These are phyloP conservation scores for Salix brachista DNA, from an alignment of 345 rosid species.

Conservation along the genomic window DNA sequence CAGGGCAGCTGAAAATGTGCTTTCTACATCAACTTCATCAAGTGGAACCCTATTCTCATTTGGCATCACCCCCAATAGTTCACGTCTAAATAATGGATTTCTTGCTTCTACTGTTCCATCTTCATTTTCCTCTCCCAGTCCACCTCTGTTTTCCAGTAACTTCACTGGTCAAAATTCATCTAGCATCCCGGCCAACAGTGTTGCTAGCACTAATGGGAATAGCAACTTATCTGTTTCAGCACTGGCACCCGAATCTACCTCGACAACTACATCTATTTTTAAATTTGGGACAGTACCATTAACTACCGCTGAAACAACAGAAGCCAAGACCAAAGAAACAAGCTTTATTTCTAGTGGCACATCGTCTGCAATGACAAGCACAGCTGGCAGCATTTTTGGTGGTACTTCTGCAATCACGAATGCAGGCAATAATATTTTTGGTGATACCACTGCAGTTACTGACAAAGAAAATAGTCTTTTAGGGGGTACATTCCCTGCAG, in stretches of 20 bases:
- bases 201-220: slow-evolving; percentile 18
- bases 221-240: slow-evolving; percentile 24
- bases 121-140: slow-evolving; percentile 23
- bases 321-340: slow-evolving; percentile 35
- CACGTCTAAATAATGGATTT: slow-evolving; percentile 40
- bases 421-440: slow-evolving; percentile 37
- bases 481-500: slow-evolving; percentile 22
- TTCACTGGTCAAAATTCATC: slow-evolving; percentile 31
- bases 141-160: slow-evolving; percentile 25
- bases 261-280: slow-evolving; percentile 35
- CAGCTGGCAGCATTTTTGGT: slow-evolving; percentile 38
- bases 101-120: slow-evolving; percentile 31
- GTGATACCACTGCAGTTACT: slow-evolving; percentile 27
- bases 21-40: slow-evolving; percentile 34
- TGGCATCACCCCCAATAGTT: slow-evolving; percentile 28
- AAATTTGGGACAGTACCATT: slow-evolving; percentile 37
- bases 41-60: slow-evolving; percentile 41
- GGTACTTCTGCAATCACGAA: slow-evolving; percentile 33
- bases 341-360: slow-evolving; percentile 17
- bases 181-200: slow-evolving; percentile 19
- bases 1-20: slow-evolving; percentile 22
- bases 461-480: not conserved
- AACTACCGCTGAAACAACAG: slow-evolving; percentile 23
- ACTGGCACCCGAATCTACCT: slow-evolving; percentile 32
- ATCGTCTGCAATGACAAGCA: slow-evolving; percentile 25